These are phyloP conservation scores for Pseudopithomyces chartarum DNA, from an alignment of 2,329 filamentous ascomycete species.

Conservation along the genomic window DNA sequence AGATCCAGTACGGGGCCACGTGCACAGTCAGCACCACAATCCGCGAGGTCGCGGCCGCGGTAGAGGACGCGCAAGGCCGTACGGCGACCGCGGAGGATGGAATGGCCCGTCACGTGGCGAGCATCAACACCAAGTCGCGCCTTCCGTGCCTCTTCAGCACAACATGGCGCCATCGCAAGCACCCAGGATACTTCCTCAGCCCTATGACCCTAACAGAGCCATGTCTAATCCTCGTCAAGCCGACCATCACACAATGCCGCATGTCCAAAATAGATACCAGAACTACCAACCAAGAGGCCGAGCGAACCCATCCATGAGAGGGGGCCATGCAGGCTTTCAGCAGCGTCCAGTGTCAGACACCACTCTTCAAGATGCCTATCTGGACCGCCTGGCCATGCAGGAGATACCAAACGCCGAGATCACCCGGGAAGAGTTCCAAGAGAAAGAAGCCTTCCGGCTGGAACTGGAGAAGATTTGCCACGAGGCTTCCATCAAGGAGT, in stretches of 20 bases:
- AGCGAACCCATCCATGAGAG: slow-evolving; percentile 9
- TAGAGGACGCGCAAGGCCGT: slow-evolving; percentile 18
- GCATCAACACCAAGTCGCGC: background rate
- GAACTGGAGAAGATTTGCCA: slow-evolving; percentile 69
- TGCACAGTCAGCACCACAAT: slow-evolving; percentile 21
- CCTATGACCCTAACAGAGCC: slow-evolving; percentile 12
- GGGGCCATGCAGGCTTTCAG: slow-evolving; percentile 1
- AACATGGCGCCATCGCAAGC: slow-evolving; percentile 4
- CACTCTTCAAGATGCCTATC: slow-evolving; percentile 46
- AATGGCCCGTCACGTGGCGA: background rate
- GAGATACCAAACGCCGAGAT: slow-evolving; percentile 68
- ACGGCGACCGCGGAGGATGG: slow-evolving; percentile 6
- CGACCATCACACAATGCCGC: background rate
- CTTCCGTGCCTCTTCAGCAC: background rate
- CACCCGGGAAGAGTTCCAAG: slow-evolving; percentile 63
- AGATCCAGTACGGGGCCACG: slow-evolving; percentile 16
- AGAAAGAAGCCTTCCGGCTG: slow-evolving; percentile 73
- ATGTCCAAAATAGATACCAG: background rate
- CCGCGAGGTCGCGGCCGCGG: slow-evolving; percentile 2
- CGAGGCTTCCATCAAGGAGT: slow-evolving; percentile 58
- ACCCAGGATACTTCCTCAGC: slow-evolving; percentile 28
- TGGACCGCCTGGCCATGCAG: slow-evolving; percentile 49
- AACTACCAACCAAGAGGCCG: slow-evolving; percentile 7
- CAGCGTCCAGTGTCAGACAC: slow-evolving; percentile 23
- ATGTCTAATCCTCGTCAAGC: background rate